Evolutionary conservation across 1,284 basidiomycete genomes (phyloP), one percentile per base, ranked within the genome.

Genomic region (Farysia itapuensis): DNA sequence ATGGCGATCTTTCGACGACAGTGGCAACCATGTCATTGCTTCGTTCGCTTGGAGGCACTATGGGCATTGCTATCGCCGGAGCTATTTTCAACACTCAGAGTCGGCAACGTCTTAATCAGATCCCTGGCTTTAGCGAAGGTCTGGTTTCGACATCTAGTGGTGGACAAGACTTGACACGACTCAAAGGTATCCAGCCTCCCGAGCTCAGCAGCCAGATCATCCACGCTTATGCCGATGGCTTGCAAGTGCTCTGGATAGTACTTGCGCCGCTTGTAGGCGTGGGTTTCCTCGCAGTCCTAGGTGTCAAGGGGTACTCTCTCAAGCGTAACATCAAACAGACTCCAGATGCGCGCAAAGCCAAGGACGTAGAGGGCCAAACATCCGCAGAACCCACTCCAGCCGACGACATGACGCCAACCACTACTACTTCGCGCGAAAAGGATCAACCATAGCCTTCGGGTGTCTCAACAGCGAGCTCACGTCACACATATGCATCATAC

Each of bases 221-320:
- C 32, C 80, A 86, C 40, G 87, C 86, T 0, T 90, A 86, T 77
- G 81, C 86, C 3, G 77, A 82, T 36, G 82, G 87, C 0, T 84
- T 90, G 29, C 80, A 80, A 53, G 82, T 80, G 31, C 85, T 90
- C 43, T 91, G 89, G 88, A 72, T 88, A 45, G 82, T 86, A 15
- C 35, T 56, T 2, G 69, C 77, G 1, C 78, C 78, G 0, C 45
- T 78, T n/a, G 57, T 71, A 6, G 71, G 58, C 13, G 64, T 70
- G 13, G 73, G 70, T 0, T 66, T 77, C 47, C 28, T 75, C 5
- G 49, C 58, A 8, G 51, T 53, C 1, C 42, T 67, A 7, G 50
- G 50, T 5, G 54, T 71, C 21, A 71, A 71, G 35, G 64, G 52
- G 1, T 71, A 71, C 24, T 52, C 48, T 38, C 42, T 63, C 18